Conservation (phyloP, 1,139 yeast species). For the Suhomyces terraborum region DNA sequence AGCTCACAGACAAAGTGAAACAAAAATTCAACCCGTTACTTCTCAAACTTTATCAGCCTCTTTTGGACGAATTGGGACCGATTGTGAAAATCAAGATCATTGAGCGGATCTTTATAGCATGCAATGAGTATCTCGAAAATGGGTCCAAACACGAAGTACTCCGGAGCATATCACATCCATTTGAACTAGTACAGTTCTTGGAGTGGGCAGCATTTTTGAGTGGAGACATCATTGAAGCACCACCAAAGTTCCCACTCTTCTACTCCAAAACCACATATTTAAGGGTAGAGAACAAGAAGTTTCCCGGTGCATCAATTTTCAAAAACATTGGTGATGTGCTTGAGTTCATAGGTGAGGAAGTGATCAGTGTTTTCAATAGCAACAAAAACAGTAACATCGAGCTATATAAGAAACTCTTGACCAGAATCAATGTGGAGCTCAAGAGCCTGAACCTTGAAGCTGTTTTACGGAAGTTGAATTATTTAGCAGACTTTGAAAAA, state of each 20-base stretch:
- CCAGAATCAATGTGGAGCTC: background rate
- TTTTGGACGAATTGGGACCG: constrained; percentile 34
- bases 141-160: background rate
- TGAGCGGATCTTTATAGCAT: constrained; percentile 11
- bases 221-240: constrained; percentile 1
- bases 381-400: constrained; percentile 9
- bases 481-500: constrained; percentile 14
- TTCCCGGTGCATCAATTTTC: constrained; percentile 3
- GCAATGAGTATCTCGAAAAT: constrained; percentile 2
- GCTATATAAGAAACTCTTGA: constrained; percentile 6
- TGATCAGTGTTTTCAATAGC: constrained; percentile 7
- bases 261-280: background rate
- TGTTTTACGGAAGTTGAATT: constrained; percentile 11
- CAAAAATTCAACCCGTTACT: constrained; percentile 32
- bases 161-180: constrained; percentile 4
- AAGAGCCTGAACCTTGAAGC: constrained; percentile 6
- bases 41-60: constrained; percentile 35
- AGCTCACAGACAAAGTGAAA: constrained; percentile 17
- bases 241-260: constrained; percentile 4
- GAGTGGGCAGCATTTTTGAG: constrained; percentile 22
- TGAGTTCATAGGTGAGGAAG: constrained; percentile 8
- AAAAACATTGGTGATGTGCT: constrained; percentile 9
- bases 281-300: constrained; percentile 1
- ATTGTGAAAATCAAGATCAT: constrained; percentile 23
- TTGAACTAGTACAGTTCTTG: constrained; percentile 19